Evolutionary conservation across 1,284 basidiomycete species (phyloP).

Genomic region (Lentinula novae-zelandiae): DNA sequence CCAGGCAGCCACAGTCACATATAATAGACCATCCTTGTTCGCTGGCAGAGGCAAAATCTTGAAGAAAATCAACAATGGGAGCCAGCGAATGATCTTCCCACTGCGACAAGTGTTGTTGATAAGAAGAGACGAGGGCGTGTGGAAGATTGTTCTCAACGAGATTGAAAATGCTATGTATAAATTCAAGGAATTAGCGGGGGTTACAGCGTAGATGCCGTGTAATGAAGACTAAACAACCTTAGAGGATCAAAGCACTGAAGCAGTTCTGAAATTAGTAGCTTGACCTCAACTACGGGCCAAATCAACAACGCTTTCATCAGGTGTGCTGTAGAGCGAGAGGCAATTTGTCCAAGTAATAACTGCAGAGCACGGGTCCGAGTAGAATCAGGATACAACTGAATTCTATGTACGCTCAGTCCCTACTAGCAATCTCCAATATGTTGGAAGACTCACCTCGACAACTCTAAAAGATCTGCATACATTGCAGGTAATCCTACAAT

Average conservation of each 20-base stretch:
- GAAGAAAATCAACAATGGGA: conserved; percentile 8
- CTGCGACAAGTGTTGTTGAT: not conserved
- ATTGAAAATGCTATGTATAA: not conserved
- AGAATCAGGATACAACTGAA: conserved; percentile 3
- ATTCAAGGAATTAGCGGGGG: not conserved
- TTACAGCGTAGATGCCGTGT: not conserved
- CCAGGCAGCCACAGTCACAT: not conserved
- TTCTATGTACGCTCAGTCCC: not conserved
- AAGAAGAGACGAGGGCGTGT: not conserved
- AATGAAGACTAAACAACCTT: not conserved
- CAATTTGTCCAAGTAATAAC: conserved; percentile 7
- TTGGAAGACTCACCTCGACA: conserved; percentile 5
- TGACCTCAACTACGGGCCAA: conserved; percentile 3
- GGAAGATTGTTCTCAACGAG: not conserved
- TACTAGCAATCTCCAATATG: not conserved
- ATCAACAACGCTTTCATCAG: not conserved
- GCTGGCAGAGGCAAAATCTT: not conserved
- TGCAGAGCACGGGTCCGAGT: conserved; percentile 3
- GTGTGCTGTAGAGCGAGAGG: not conserved
- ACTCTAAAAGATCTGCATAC: conserved; percentile 10
- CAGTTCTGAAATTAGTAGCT: conserved; percentile 3
- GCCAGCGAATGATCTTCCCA: conserved; percentile 3
- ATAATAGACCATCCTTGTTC: not conserved
- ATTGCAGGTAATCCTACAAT: not conserved
- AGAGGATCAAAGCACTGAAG: conserved; percentile 4